Base-by-base conservation (phyloP, 345 rosid species). In the Noccaea bulbosa region DNA sequence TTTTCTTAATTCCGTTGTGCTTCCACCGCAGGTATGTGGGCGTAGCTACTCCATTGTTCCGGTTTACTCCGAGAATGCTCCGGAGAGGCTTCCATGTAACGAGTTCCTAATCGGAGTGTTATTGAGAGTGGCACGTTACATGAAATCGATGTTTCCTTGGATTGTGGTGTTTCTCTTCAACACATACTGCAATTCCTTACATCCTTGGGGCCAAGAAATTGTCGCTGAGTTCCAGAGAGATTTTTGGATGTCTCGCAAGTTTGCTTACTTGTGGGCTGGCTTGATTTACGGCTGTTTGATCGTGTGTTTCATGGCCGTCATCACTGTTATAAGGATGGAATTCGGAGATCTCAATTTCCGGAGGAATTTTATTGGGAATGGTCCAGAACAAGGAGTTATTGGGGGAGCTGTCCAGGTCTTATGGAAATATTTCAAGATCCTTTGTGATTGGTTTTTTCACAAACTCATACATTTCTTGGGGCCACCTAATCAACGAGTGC, bases 41-140 rank as follows among this genome's bases (percentile, higher is more conserved):
- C 46, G 57, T 56, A 56, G 46, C 17, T 65, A 65, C 65, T 66
- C 67, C 0, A 39, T 73, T 32, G 30, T 32, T 7, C 77, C 67
- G 0, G 17, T 73, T 41, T 66, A 73, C 14, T 50, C 72, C 0
- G 72, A 73, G 66, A 49, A 73, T 5, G 66, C 77, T 39, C 77
- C 77, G 4, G 50, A 65, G 22, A 57, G 72, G 47, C 72, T 73
- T 49, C 11, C 77, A 4, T 48, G 47, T n/a, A 0, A 39, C n/a
- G 77, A 73, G 37, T 58, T 66, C 38, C 40, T 73, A 0, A 20
- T 39, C 1, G 61, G 44, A 11, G 10, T 66, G 27, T 38, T 51
- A 8, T 5, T 20, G 11, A 73, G 58, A 64, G 43, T 11, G 16
- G 11, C 6, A 17, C 65, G 50, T 45, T 46, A 11, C 41, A 0